Percentiles rank a stretch among this genome's conserved stretches.
Conservation (phyloP, 2,329 filamentous ascomycete species). For the Amesomyces nigricolor region DNA sequence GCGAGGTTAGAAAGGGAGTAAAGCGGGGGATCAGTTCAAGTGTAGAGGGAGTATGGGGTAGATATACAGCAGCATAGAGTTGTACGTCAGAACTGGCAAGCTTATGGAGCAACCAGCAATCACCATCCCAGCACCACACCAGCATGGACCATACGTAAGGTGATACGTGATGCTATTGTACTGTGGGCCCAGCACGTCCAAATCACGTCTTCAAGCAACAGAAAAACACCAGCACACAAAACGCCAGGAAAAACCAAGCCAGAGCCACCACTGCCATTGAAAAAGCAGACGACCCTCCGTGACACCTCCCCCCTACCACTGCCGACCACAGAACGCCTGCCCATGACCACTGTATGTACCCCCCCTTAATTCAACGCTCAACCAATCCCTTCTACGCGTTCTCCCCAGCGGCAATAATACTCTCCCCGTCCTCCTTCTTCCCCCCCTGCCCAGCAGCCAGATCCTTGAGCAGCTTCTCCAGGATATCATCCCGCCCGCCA, state of each 20-base stretch:
- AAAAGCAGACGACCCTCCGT: not conserved
- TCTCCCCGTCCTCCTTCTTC: conserved; percentile 9
- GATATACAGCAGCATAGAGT: no score
- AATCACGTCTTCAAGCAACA: no score
- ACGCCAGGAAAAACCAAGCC: not conserved
- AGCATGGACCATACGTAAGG: no score
- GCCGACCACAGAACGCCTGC: not conserved
- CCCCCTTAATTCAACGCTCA: not conserved
- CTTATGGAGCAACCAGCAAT: no score
- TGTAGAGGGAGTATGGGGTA: no score
- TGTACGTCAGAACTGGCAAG: no score
- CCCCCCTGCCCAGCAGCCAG: conserved; percentile 32
- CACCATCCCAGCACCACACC: no score
- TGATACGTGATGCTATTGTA: no score
- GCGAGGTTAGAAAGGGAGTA: no score
- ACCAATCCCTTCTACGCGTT: conserved; percentile 5
- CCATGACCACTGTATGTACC: not conserved
- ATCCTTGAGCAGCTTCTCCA: conserved; percentile 48
- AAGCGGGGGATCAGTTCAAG: no score
- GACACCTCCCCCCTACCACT: not conserved
- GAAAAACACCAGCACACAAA: no score
- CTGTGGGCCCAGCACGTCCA: no score
- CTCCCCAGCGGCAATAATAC: conserved; percentile 10
- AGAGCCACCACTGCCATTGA: not conserved
- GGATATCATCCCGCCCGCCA: conserved; percentile 50